phyloP scores from a whole-genome alignment of 495 filamentous ascomycete genomes.

The Cetradonia linearis region DNA sequence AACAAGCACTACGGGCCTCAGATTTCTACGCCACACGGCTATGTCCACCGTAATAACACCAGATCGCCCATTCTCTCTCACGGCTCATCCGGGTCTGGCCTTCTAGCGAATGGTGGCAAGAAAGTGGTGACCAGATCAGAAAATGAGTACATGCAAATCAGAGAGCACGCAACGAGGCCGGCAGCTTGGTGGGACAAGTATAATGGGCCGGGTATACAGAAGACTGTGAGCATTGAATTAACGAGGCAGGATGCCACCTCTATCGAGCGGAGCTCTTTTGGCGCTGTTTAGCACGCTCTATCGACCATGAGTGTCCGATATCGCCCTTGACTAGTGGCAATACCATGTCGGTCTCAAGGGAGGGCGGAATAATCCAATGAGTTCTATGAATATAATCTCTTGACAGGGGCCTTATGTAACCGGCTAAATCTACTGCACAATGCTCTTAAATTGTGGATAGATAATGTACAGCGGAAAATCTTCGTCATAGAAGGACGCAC shows the following conservation, averaged over 20 bases:
- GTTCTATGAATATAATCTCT: too few relatives aligned
- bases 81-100: background rate
- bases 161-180: background rate
- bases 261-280: background rate
- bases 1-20: background rate
- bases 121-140: background rate
- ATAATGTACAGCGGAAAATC: background rate
- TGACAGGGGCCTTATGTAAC: too few relatives aligned
- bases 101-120: background rate
- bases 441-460: too few relatives aligned
- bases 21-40: background rate
- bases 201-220: conserved; percentile 8
- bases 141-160: background rate
- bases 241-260: conserved; percentile 1
- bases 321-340: background rate
- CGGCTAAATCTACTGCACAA: too few relatives aligned
- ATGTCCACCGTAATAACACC: background rate
- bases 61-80: background rate
- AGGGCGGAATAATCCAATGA: too few relatives aligned
- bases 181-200: conserved; percentile 5
- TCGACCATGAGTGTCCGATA: background rate
- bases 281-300: background rate
- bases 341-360: background rate
- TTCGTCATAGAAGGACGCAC: background rate
- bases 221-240: conserved; percentile 7